Evolutionary conservation across 768 basidiomycete genomes (phyloP), one percentile per base, ranked within the genome.

Genomic region (Epithele typhae): DNA sequence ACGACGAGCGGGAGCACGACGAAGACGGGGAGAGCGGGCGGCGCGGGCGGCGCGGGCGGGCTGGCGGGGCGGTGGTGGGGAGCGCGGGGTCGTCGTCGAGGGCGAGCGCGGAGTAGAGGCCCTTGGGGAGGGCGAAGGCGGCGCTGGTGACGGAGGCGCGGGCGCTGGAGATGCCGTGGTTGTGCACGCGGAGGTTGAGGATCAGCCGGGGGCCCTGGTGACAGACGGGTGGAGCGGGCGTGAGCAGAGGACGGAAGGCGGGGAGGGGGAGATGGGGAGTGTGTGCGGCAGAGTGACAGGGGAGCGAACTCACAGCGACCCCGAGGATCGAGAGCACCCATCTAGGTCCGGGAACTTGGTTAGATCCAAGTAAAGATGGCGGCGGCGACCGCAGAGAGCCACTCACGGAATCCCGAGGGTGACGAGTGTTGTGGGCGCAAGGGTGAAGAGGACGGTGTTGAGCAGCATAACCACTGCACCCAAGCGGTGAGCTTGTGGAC

Each of bases 311-410:
- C 45, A 53, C 52, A 10, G 45, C 48, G 9, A 38, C n/a, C 2
- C 52, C 52, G 5, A 53, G 37, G 14, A 49, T 49, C 9, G 47
- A 47, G 14, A 53, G 52, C 1, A 49, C 40, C 47, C 52, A 53
- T 6, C 52, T 53, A 30, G 4, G 22, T 8, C 14, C 19, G 14
- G 11, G 5, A 7, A 1, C 11, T 32, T 32, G 9, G 30, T 32
- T 32, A 32, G n/a, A n/a, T n/a, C 15, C 30, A 32, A 15, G 15
- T 32, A 32, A 32, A 32, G 15, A 9, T 5, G 19, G 21, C 4
- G 5, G 9, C 21, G 5, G 14, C n/a, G 19, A 27, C 32, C 18
- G 32, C 1, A 25, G 5, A 6, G 18, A 15, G 35, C 14, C 15
- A 43, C 48, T 42, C 24, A 53, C 52, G 47, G 52, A 25, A 53